phyloP scores from a whole-genome alignment of 768 basidiomycete species.

The Mrakia frigida region DNA sequence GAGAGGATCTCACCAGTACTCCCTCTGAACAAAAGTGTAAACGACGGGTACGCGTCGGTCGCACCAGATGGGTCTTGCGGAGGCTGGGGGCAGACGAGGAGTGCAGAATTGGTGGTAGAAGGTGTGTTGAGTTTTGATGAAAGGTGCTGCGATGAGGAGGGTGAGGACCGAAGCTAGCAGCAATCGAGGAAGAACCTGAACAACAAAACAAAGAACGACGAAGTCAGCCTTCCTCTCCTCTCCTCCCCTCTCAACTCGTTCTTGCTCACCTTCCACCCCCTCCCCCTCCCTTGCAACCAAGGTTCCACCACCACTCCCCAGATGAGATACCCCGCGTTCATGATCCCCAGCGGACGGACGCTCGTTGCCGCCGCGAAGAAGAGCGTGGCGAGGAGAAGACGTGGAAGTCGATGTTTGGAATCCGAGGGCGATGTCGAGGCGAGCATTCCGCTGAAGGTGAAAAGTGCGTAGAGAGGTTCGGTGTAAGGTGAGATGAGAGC shows the following conservation, averaged over 20 bases:
- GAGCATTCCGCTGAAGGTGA: constrained; percentile 64
- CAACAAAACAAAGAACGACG: neutral
- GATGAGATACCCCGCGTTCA: constrained; percentile 34
- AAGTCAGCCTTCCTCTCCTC: neutral
- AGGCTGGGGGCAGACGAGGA: neutral
- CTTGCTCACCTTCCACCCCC: neutral
- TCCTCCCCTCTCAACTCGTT: neutral
- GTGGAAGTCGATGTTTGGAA: neutral
- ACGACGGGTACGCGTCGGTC: constrained; percentile 56
- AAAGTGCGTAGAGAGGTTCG: constrained; percentile 79
- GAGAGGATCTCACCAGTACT: constrained; percentile 58
- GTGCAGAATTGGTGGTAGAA: constrained; percentile 67
- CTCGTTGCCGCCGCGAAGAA: constrained; percentile 37
- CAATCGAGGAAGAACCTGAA: constrained; percentile 45
- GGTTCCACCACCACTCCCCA: constrained; percentile 3
- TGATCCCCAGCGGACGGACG: constrained; percentile 39
- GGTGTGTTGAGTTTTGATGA: constrained; percentile 62
- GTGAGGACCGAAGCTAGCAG: constrained; percentile 48
- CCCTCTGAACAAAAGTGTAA: constrained; percentile 72
- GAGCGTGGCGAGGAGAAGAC: constrained; percentile 16
- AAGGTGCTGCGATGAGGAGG: constrained; percentile 57
- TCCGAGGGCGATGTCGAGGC: constrained; percentile 13
- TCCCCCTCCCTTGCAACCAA: constrained; percentile 8
- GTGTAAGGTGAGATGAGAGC: constrained; percentile 67
- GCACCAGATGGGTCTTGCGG: constrained; percentile 61